Evolutionary conservation across 202 grass and related monocot genomes (phyloP).

Genomic region (Eragrostis tef): DNA sequence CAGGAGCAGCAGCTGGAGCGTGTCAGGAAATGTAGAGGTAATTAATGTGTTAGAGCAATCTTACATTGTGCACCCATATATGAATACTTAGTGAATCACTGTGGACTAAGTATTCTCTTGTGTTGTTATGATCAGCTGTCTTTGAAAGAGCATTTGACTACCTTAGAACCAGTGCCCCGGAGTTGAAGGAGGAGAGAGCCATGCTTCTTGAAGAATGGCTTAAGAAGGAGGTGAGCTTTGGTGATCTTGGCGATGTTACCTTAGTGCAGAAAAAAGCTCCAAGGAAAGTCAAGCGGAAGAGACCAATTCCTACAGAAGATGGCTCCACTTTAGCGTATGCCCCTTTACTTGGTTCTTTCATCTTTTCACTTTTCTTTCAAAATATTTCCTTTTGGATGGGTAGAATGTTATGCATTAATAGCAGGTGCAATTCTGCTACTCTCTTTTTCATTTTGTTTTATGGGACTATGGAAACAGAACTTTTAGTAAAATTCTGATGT

Average conservation of each 20-base stretch:
- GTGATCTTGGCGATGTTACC: slow-evolving; percentile 69
- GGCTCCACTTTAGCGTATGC: slow-evolving; percentile 73
- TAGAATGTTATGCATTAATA: slow-evolving; percentile 2
- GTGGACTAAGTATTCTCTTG: slow-evolving; percentile 25
- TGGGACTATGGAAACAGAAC: neutral
- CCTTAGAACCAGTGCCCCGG: slow-evolving; percentile 70
- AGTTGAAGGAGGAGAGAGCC: slow-evolving; percentile 91
- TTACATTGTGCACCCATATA: slow-evolving; percentile 5
- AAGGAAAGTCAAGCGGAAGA: slow-evolving; percentile 90
- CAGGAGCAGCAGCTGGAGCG: slow-evolving; percentile 58
- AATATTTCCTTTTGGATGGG: neutral
- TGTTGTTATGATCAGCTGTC: slow-evolving; percentile 54
- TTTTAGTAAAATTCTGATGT: no score
- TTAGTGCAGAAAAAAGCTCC: slow-evolving; percentile 86
- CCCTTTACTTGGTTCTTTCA: slow-evolving; percentile 23
- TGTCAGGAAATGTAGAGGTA: slow-evolving; percentile 66
- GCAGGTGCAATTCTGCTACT: neutral
- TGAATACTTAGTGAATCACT: slow-evolving; percentile 1
- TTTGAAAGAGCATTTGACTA: slow-evolving; percentile 89
- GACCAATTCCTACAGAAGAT: slow-evolving; percentile 73
- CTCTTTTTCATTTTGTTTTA: neutral
- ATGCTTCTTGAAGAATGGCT: slow-evolving; percentile 98
- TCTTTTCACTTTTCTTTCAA: slow-evolving; percentile 20
- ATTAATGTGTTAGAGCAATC: slow-evolving; percentile 19
- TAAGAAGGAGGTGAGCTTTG: slow-evolving; percentile 75